Conservation (phyloP, 495 filamentous ascomycete genomes). For the Aspergillus nidulans region DNA sequence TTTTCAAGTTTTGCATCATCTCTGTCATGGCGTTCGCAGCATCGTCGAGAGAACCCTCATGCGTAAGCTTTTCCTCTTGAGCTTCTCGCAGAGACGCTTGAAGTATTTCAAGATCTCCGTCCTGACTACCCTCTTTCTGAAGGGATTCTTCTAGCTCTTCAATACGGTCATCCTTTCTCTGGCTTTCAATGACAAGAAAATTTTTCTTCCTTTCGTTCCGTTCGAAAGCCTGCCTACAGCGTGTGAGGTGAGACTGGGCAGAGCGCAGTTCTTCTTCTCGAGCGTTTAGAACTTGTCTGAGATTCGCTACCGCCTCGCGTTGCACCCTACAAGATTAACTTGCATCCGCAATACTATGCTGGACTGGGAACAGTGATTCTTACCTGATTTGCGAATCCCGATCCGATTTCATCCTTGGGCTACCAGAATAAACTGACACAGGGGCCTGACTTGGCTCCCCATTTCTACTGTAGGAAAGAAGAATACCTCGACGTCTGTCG, state of each 20-base stretch:
- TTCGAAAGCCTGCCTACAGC: constrained; percentile 39
- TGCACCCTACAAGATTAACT: constrained; percentile 34
- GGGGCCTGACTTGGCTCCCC: constrained; percentile 53
- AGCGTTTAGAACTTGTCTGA: constrained; percentile 34
- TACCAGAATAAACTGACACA: constrained; percentile 44
- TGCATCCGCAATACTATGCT: neutral
- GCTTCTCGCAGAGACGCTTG: constrained; percentile 47
- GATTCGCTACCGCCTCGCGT: constrained; percentile 37
- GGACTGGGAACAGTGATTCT: neutral
- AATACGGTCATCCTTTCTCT: constrained; percentile 54
- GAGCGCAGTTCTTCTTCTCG: constrained; percentile 32
- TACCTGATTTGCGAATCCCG: constrained; percentile 61
- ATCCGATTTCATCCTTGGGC: constrained; percentile 78
- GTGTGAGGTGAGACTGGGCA: constrained; percentile 25
- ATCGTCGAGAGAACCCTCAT: constrained; percentile 50
- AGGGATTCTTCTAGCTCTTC: constrained; percentile 57
- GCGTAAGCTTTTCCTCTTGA: constrained; percentile 42
- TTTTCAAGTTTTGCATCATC: constrained; percentile 39
- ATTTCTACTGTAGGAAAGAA: constrained; percentile 51
- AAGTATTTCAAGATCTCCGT: constrained; percentile 59
- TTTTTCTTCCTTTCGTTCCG: constrained; percentile 41
- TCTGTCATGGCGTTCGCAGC: constrained; percentile 46
- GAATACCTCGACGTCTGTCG: constrained; percentile 58
- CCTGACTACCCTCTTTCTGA: constrained; percentile 54
- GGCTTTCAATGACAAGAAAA: constrained; percentile 50